Evolutionary conservation across 2,329 filamentous ascomycete genomes (phyloP).

Genomic region (Juglanconis oblonga): DNA sequence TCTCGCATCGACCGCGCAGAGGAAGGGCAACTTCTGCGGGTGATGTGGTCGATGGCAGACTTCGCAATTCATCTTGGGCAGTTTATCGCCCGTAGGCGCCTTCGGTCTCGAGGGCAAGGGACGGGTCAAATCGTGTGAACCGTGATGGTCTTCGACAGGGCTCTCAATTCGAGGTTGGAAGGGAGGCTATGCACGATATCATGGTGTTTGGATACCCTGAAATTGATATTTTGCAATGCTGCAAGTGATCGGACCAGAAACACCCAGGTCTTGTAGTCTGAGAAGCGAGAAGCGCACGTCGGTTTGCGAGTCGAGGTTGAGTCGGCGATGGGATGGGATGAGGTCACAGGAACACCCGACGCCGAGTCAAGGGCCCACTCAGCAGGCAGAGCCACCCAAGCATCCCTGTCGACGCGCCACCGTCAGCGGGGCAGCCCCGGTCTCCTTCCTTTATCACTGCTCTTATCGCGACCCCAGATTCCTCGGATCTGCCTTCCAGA

Average conservation of each 20-base stretch:
- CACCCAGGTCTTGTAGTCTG: neutral
- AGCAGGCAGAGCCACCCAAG: neutral
- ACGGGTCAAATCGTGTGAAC: neutral
- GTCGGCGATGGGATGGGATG: neutral
- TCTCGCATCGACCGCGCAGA: constrained; percentile 68
- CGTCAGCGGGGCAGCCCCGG: neutral
- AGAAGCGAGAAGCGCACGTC: neutral
- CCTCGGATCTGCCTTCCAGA: neutral
- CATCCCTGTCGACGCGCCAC: neutral
- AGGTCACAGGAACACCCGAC: neutral
- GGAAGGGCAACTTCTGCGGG: constrained; percentile 56
- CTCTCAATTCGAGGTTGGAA: neutral
- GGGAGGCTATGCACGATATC: neutral
- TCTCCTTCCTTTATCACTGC: constrained; percentile 1
- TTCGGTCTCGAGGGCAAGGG: neutral
- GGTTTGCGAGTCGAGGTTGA: neutral
- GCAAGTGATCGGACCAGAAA: neutral
- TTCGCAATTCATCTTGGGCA: constrained; percentile 61
- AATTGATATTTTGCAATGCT: neutral
- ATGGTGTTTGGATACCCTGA: neutral
- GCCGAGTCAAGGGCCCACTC: neutral
- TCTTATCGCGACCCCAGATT: neutral
- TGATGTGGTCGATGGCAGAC: constrained; percentile 60
- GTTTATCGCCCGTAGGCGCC: neutral
- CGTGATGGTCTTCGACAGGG: neutral